Evolutionary conservation across 2,329 filamentous ascomycete species (phyloP).

Genomic region (Colletotrichum ledebouriae): DNA sequence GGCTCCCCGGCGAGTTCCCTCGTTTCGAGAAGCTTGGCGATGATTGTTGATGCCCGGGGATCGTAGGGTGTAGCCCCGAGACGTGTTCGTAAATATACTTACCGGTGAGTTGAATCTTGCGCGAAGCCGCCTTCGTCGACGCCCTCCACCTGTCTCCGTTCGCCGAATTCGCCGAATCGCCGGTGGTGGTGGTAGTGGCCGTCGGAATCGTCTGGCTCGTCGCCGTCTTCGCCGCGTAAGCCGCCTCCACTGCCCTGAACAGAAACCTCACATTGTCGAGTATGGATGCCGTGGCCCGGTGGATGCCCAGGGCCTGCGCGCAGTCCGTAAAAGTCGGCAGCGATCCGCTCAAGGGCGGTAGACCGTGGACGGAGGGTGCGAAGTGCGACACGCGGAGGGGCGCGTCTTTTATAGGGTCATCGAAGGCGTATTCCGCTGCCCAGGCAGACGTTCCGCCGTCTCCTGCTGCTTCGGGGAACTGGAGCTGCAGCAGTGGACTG

Average conservation of each 20-base stretch:
- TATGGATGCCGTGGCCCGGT: constrained; percentile 61
- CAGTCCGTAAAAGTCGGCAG: constrained; percentile 59
- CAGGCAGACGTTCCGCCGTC: constrained; percentile 11
- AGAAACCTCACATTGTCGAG: constrained; percentile 66
- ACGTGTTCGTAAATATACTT: constrained; percentile 34
- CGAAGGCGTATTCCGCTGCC: constrained; percentile 56
- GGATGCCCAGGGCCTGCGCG: constrained; percentile 58
- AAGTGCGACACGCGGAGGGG: constrained; percentile 61
- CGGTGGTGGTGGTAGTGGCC: neutral
- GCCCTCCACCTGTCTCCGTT: neutral
- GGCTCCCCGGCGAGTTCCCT: neutral
- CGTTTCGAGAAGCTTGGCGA: constrained; percentile 13
- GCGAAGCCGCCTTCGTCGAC: constrained; percentile 15
- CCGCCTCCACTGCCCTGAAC: constrained; percentile 54
- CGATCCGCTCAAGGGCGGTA: constrained; percentile 52
- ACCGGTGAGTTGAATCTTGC: constrained; percentile 22
- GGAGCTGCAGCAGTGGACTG: constrained; percentile 55
- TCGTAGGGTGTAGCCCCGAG: constrained; percentile 20
- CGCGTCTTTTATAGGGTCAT: constrained; percentile 51
- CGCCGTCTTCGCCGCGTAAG: neutral
- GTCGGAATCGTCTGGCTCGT: constrained; percentile 8
- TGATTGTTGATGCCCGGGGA: constrained; percentile 15
- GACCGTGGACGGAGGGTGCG: constrained; percentile 53
- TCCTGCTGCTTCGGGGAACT: constrained; percentile 3
- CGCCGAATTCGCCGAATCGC: neutral